Percentiles rank a stretch among this genome's conserved stretches.
Evolutionary conservation across 257 asterid species (phyloP).

Genomic region (Solanum okadae): DNA sequence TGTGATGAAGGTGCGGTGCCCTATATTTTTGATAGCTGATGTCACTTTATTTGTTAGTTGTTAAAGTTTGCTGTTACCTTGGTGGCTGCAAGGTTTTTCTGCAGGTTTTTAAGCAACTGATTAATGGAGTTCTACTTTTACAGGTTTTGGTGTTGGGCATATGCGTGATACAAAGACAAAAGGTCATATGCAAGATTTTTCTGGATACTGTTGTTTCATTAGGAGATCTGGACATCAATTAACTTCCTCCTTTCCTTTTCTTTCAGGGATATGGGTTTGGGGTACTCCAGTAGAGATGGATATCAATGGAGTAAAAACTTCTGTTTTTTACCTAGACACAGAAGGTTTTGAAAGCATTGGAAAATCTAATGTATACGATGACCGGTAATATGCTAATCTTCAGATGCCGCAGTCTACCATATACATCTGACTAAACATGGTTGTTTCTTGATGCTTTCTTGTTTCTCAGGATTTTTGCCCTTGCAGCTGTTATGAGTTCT

Average conservation of each 20-base stretch:
- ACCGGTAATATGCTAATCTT: slow-evolving; percentile 42
- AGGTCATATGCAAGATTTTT: slow-evolving; percentile 32
- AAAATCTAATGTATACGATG: slow-evolving; percentile 97
- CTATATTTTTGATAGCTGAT: background rate
- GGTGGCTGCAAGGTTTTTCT: background rate
- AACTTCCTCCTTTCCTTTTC: background rate
- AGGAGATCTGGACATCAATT: background rate
- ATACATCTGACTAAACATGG: background rate
- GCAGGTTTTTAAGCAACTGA: background rate
- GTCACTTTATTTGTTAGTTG: background rate
- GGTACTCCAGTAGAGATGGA: slow-evolving; percentile 77
- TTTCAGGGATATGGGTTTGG: slow-evolving; percentile 96
- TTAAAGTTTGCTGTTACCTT: background rate
- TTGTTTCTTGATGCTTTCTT: background rate
- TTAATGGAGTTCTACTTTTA: slow-evolving; percentile 2
- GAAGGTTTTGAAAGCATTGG: slow-evolving; percentile 99
- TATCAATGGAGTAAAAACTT: slow-evolving; percentile 72
- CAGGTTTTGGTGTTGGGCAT: slow-evolving; percentile 99
- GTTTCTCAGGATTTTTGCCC: slow-evolving; percentile 75
- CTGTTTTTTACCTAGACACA: slow-evolving; percentile 92
- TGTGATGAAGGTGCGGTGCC: slow-evolving; percentile 74
- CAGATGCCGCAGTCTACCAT: background rate
- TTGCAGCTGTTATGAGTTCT: slow-evolving; percentile 96
- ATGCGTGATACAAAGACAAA: slow-evolving; percentile 98
- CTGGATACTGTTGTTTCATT: background rate